Evolutionary conservation across 495 filamentous ascomycete species (phyloP), one percentile per base, ranked within the genome.

Genomic region (Podospora pseudocomata): DNA sequence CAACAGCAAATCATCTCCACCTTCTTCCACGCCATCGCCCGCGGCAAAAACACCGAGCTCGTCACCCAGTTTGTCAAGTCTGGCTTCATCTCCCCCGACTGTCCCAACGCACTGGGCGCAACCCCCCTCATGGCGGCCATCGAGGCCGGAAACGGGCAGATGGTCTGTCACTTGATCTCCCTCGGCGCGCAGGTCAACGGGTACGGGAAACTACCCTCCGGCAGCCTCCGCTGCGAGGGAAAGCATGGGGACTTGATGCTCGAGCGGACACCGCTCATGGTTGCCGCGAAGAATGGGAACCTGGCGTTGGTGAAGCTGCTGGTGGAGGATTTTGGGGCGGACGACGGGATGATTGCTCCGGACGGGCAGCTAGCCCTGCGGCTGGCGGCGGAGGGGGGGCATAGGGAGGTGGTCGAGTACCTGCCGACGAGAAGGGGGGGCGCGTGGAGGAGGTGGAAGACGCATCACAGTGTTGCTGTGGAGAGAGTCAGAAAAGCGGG

Each of bases 51-150:
- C 65, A 55, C 49, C 57, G 73, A 72, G n/a, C 18, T 71, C 32
- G 70, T 74, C 20, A 62, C 63, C 19, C 56, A 64, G 3, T 56
- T 79, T 39, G 64, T 79, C 39, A 15, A 23, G 0, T 34, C 20
- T 1, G 74, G 76, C 54, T 49, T 75, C 65, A 62, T 77, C 60
- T 76, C 72, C 5, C 76, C 77, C 55, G 75, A 78, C 65, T 67
- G 71, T 0, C 64, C 74, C 60, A 56, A 72, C 69, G 60, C 65
- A 5, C 1, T 30, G 3, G 76, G 73, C 49, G 13, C 28, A 19
- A 81, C 76, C n/a, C 75, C 79, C n/a, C 75, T 81, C 7, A 71
- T 79, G 60, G 72, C 74, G 0, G 78, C 78, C 66, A 70, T 81
- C 32, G 39, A 65, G 26, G 72, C 70, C 27, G 74, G 78, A 58